Evolutionary conservation across 2,329 filamentous ascomycete genomes (phyloP).

Genomic region (Hirsutella rhossiliensis): DNA sequence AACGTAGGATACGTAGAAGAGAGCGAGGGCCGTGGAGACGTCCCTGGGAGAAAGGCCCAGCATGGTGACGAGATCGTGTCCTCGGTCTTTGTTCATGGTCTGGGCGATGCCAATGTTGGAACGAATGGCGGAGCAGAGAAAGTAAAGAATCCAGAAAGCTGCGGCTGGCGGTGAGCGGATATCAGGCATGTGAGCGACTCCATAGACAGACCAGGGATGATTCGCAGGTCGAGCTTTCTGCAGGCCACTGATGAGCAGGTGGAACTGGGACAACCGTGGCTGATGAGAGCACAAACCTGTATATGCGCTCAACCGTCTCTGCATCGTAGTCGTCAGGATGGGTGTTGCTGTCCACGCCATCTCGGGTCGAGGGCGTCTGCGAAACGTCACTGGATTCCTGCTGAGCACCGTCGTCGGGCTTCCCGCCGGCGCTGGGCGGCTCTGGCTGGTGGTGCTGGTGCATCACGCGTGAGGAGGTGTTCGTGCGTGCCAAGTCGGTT

Average conservation of each 20-base stretch:
- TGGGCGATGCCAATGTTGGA: conserved; percentile 90
- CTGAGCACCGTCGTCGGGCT: not conserved
- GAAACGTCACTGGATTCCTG: not conserved
- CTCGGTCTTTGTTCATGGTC: conserved; percentile 67
- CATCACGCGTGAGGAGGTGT: no score
- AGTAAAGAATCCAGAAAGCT: conserved; percentile 86
- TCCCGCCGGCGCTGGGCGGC: not conserved
- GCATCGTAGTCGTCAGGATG: conserved; percentile 28
- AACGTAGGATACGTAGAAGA: conserved; percentile 90
- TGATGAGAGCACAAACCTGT: conserved; percentile 20
- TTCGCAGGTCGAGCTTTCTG: conserved; percentile 44
- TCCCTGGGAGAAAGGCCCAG: conserved; percentile 61
- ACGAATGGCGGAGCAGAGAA: conserved; percentile 81
- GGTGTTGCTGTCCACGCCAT: not conserved
- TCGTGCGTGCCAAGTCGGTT: no score
- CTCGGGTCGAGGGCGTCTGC: not conserved
- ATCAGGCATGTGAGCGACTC: not conserved
- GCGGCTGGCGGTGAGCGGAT: not conserved
- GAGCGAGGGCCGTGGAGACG: conserved; percentile 69
- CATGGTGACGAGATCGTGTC: conserved; percentile 64
- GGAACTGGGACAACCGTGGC: not conserved
- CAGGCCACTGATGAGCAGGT: not conserved
- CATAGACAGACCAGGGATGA: conserved; percentile 38
- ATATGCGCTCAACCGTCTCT: conserved; percentile 41
- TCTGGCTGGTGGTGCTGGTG: not conserved